These are phyloP conservation scores for Jamesozyma piceae DNA, from an alignment of 805 yeast genomes.

Conservation along the genomic window DNA sequence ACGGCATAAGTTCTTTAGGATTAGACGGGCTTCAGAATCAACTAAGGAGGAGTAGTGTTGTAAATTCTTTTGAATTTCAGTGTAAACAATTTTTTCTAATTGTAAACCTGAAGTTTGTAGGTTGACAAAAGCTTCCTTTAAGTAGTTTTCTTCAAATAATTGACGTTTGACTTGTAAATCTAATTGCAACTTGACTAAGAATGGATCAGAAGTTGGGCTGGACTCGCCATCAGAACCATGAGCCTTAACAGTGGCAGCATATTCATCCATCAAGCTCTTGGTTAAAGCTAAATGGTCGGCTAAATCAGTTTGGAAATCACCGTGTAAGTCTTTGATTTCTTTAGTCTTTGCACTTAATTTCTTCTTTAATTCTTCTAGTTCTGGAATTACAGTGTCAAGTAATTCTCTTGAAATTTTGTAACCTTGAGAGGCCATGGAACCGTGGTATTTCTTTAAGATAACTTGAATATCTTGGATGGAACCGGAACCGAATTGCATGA, in stretches of 20 bases:
- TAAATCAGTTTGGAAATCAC: slow-evolving; percentile 51
- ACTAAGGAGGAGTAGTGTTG: slow-evolving; percentile 41
- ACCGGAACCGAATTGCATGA: slow-evolving; percentile 62
- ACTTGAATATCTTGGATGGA: slow-evolving; percentile 72
- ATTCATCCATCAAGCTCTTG: slow-evolving; percentile 43
- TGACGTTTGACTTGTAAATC: slow-evolving; percentile 57
- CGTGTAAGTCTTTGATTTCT: slow-evolving; percentile 60
- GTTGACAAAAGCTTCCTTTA: slow-evolving; percentile 55
- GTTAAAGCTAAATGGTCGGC: slow-evolving; percentile 51
- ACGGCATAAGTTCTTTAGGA: slow-evolving; percentile 42
- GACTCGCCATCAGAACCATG: slow-evolving; percentile 4
- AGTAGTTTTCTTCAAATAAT: slow-evolving; percentile 47
- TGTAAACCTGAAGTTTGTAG: slow-evolving; percentile 55
- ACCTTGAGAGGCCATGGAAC: slow-evolving; percentile 45
- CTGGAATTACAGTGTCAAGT: slow-evolving; percentile 43
- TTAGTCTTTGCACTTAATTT: slow-evolving; percentile 66
- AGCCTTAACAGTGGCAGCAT: slow-evolving; percentile 32
- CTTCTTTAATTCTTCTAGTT: slow-evolving; percentile 47
- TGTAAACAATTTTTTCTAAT: slow-evolving; percentile 50
- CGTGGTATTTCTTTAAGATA: slow-evolving; percentile 52
- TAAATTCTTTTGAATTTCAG: slow-evolving; percentile 49
- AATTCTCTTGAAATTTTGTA: slow-evolving; percentile 44
- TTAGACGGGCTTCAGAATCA: slow-evolving; percentile 42
- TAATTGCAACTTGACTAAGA: slow-evolving; percentile 45
- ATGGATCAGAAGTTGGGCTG: slow-evolving; percentile 47